Base-by-base conservation (phyloP, 352 stramenopile genomes). In the Peronospora belbahrii region DNA sequence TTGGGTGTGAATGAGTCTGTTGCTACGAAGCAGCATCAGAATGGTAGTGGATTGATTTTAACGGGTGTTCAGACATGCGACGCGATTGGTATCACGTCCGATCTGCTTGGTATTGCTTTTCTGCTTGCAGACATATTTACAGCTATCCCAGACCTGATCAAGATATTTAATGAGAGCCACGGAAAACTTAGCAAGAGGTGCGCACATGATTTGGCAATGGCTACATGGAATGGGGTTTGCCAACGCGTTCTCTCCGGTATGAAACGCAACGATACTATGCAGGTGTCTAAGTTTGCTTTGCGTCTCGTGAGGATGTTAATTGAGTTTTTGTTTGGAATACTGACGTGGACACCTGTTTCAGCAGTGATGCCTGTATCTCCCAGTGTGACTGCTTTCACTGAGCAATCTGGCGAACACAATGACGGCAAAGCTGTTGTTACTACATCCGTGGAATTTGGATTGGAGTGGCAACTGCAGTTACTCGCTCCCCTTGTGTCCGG, bases 311-410 rank as follows among this genome's bases (percentile, higher is more conserved):
- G 72, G 0, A 48, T 83, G 20, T 67, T 51, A 24, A 65, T 84
- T 24, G 67, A 84, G 36, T 83, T 83, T 54, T 57, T 65, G 7
- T 70, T 84, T 34, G 75, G 65, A 19, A 52, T 74, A 38, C 33
- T 49, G 32, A 51, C 48, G 20, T 37, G 48, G 22, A 42, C 32
- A 3, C 34, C 46, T 4, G 37, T n/a, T 41, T 36, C 46, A 20
- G 48, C 38, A n/a, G 23, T 25, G 17, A 35, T 11, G 1, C 4
- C n/a, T 13, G n/a, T 2, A n/a, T 6, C 4, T 14, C 32, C 28
- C 13, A 28, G 55, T 56, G 30, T 50, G n/a, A 11, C 32, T 28
- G 8, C 40, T 15, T 17, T 27, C 45, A 24, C 15, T 18, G 22
- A 37, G 25, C 17, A 59, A 38, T 4, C 28, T 47, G 15, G 30